Evolutionary conservation across 495 filamentous ascomycete species (phyloP), one percentile per base, ranked within the genome.

Genomic region (Bacidia gigantensis): DNA sequence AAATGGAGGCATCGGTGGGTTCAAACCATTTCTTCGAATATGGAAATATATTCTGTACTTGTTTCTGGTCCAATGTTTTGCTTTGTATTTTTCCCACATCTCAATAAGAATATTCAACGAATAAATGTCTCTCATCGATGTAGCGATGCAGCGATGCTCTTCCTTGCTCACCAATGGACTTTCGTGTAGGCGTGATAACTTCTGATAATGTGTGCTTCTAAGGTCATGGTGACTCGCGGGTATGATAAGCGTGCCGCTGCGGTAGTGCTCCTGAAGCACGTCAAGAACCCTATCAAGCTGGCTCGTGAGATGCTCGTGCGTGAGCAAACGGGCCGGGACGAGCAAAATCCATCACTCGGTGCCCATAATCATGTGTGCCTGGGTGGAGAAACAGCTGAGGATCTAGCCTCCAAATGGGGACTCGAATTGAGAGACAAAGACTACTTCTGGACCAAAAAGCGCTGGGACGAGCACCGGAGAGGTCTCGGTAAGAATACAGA

Each of bases 381-480:
- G 0, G 53, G 58, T 43, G 56, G 58, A 1, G 62, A 65, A 29
- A 73, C 80, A 50, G 80, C 84, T 12, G 87, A 94, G 67, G 60
- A 62, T 21, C 64, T 93, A 29, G 87, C 87, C 0, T 57, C 67
- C 29, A 63, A 71, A 52, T 95, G 89, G 77, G 84, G 83, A 0
- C 57, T 90, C n/a, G 82, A 86, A 53, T 74, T 84, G 47, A 83
- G 82, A 14, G 71, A 79, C 0, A 73, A 81, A 26, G 67, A 69
- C 11, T 95, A 89, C 65, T 94, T 86, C 62, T 93, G 78, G 68
- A 89, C 86, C 35, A 70, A 79, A 72, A 75, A 70, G 52, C 69
- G 87, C 48, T 95, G 89, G 88, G 79, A 89, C 49, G 86, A 94
- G 63, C 89, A 95, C 68, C 58, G 74, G 10, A 71, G 76, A 21